A percentile compares a stretch with the other conserved stretches of the same genome.
phyloP scores from a whole-genome alignment of 768 basidiomycete genomes.

The Tylopilus sp. region DNA sequence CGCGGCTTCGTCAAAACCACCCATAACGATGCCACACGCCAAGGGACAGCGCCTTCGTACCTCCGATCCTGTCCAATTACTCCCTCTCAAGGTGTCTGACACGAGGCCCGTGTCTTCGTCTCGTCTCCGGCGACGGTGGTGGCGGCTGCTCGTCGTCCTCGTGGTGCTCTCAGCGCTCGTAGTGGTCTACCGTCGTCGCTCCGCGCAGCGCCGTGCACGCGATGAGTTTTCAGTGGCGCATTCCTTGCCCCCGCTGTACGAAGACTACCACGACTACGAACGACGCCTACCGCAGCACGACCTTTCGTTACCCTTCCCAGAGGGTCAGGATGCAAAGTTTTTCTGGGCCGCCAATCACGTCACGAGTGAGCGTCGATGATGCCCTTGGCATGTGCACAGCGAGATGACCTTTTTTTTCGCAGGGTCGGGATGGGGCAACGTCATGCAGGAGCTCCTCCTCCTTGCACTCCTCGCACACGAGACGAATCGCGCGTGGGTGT shows the following conservation, averaged over 20 bases:
- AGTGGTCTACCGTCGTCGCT: constrained; percentile 10
- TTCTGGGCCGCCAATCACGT: constrained; percentile 51
- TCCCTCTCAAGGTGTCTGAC: constrained; percentile 18
- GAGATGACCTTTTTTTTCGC: neutral
- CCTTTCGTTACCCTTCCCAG: constrained; percentile 35
- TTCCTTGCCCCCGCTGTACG: constrained; percentile 44
- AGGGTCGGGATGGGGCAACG: constrained; percentile 63
- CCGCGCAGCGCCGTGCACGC: neutral
- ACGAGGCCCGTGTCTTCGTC: neutral
- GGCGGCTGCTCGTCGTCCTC: constrained; percentile 11
- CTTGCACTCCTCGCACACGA: constrained; percentile 48
- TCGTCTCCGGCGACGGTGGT: constrained; percentile 4
- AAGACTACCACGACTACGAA: constrained; percentile 42
- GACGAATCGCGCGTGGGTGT: constrained; percentile 46
- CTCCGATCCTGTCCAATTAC: constrained; percentile 3
- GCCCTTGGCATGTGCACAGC: too few species aligned
- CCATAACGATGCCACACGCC: constrained; percentile 6
- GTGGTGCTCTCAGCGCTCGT: constrained; percentile 13
- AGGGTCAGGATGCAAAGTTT: constrained; percentile 41
- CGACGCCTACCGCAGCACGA: constrained; percentile 45
- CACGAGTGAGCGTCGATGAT: constrained; percentile 26
- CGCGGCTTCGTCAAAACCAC: too few species aligned
- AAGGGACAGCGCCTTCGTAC: constrained; percentile 6
- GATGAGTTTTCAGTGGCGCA: constrained; percentile 3
- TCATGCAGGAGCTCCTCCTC: constrained; percentile 54